Evolutionary conservation across 768 basidiomycete genomes (phyloP).

Genomic region (Mycena albidolilacea): DNA sequence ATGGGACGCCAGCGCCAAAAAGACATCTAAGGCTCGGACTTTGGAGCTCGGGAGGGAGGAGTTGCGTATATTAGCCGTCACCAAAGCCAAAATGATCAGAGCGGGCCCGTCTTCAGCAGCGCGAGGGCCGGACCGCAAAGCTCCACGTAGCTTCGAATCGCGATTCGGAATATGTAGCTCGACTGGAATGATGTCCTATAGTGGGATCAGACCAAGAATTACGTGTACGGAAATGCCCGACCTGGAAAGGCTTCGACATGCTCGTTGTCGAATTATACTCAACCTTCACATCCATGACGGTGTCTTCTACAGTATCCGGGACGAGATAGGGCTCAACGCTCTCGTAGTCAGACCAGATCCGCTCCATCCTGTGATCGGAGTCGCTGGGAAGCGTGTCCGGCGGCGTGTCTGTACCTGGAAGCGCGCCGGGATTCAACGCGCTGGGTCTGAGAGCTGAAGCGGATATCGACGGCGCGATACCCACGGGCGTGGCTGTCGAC

Average conservation of each 20-base stretch:
- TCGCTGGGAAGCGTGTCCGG: slow-evolving; percentile 75
- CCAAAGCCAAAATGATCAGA: slow-evolving; percentile 87
- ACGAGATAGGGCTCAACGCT: slow-evolving; percentile 81
- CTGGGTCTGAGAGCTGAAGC: slow-evolving; percentile 50
- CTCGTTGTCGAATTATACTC: slow-evolving; percentile 65
- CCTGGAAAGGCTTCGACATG: slow-evolving; percentile 73
- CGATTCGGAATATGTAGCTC: slow-evolving; percentile 82
- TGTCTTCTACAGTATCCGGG: slow-evolving; percentile 61
- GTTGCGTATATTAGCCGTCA: slow-evolving; percentile 92
- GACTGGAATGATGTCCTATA: slow-evolving; percentile 84
- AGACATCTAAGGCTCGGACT: slow-evolving; percentile 86
- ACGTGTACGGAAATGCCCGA: slow-evolving; percentile 44
- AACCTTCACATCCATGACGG: slow-evolving; percentile 68
- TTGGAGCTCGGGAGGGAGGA: slow-evolving; percentile 90
- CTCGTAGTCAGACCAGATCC: slow-evolving; percentile 90
- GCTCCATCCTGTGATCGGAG: slow-evolving; percentile 88
- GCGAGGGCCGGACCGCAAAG: slow-evolving; percentile 62
- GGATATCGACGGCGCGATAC: slow-evolving; percentile 53
- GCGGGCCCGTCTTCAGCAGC: slow-evolving; percentile 90
- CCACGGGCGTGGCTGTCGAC: slow-evolving; percentile 47
- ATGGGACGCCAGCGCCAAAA: slow-evolving; percentile 84
- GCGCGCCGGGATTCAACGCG: slow-evolving; percentile 42
- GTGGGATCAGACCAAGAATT: slow-evolving; percentile 1
- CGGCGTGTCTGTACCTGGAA: slow-evolving; percentile 46
- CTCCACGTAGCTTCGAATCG: slow-evolving; percentile 68